These are phyloP conservation scores for Rhodamnia argentea DNA, from an alignment of 345 rosid species.

Conservation along the genomic window DNA sequence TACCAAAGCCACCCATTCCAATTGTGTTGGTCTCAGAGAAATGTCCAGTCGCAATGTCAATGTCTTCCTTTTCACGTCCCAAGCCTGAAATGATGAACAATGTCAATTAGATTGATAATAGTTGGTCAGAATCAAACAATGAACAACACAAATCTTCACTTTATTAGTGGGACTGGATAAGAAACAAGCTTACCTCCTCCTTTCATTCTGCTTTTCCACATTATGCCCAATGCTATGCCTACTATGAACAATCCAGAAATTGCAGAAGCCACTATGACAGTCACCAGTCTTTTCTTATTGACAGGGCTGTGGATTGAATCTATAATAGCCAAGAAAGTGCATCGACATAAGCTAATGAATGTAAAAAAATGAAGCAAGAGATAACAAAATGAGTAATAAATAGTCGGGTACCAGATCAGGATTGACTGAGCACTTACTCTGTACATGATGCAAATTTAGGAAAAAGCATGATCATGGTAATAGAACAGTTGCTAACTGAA, in stretches of 20 bases:
- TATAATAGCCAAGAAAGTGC: not conserved
- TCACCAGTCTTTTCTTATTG: not conserved
- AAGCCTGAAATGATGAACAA: not conserved
- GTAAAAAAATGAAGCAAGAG: not conserved
- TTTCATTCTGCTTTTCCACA: not conserved
- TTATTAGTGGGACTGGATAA: not conserved
- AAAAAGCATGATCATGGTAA: not conserved
- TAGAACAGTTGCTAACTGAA: not conserved
- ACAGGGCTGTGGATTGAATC: not conserved
- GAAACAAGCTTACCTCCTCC: not conserved
- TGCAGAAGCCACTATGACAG: not conserved
- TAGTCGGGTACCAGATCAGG: not conserved
- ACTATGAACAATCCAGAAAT: not conserved
- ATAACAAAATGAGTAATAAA: not conserved
- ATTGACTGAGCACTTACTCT: not conserved
- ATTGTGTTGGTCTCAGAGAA: constrained; percentile 14
- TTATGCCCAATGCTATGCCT: not conserved
- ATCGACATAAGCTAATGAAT: not conserved
- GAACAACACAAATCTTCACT: not conserved
- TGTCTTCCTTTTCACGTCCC: not conserved
- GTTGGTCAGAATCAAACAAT: not conserved
- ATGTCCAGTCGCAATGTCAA: constrained; percentile 17
- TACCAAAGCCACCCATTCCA: constrained; percentile 36
- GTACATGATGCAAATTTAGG: not conserved
- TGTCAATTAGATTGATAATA: not conserved